These are phyloP conservation scores for Dimocarpus longan DNA, from an alignment of 345 rosid genomes.

Conservation along the genomic window DNA sequence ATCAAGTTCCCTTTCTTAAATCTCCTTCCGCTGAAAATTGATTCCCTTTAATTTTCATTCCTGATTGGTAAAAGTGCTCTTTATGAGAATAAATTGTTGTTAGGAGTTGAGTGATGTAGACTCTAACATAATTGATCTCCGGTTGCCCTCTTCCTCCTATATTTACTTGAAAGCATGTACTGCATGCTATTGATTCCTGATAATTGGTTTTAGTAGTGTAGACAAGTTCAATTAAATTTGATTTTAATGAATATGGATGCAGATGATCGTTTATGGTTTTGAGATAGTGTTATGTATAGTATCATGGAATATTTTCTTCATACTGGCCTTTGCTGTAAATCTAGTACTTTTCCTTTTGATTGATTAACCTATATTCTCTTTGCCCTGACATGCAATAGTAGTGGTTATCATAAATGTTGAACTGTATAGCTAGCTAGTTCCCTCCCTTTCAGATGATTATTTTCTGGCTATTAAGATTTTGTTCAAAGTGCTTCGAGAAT, in stretches of 20 bases:
- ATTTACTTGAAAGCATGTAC: background rate
- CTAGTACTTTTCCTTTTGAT: background rate
- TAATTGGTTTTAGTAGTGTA: background rate
- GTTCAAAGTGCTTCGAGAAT: background rate
- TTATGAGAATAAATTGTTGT: background rate
- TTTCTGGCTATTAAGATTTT: background rate
- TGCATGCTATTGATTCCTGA: background rate
- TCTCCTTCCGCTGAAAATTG: too few species aligned
- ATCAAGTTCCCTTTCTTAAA: too few species aligned
- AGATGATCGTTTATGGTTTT: background rate
- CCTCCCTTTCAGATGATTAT: background rate
- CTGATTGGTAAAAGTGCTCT: too few species aligned
- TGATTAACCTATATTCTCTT: background rate
- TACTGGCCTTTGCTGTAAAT: background rate
- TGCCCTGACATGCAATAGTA: background rate
- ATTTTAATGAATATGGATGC: background rate
- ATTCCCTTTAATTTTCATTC: too few species aligned
- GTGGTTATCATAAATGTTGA: background rate
- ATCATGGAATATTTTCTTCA: background rate
- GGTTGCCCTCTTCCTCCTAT: too few species aligned
- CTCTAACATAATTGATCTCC: background rate
- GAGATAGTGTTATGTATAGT: background rate
- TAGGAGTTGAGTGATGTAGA: background rate
- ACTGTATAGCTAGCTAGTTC: background rate
- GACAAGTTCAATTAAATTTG: background rate